phyloP scores from a whole-genome alignment of 2,329 filamentous ascomycete genomes.

The Rugonectria rugulosa region DNA sequence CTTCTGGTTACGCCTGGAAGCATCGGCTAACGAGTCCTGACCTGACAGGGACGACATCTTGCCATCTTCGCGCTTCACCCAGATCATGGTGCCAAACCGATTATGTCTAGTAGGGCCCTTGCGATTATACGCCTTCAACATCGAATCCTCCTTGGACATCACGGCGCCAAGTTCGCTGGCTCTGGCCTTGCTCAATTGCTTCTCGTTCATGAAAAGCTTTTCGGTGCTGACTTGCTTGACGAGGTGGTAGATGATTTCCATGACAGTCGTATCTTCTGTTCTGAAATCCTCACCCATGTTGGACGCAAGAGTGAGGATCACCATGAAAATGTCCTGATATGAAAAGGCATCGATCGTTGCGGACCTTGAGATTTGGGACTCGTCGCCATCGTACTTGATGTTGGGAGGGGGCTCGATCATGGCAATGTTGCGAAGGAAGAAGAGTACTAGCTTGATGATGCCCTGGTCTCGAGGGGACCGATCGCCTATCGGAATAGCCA shows the following conservation, averaged over 20 bases:
- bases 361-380: constrained; percentile 87
- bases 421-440: constrained; percentile 87
- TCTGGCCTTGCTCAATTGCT: constrained; percentile 72
- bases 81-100: constrained; percentile 96
- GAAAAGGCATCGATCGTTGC: constrained; percentile 89
- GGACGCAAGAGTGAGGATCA: constrained; percentile 86
- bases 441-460: constrained; percentile 89
- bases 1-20: constrained; percentile 77
- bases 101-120: constrained; percentile 88
- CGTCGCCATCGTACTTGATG: constrained; percentile 82
- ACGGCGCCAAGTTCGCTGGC: constrained; percentile 76
- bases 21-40: constrained; percentile 81
- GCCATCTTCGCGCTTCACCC: constrained; percentile 87
- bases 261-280: constrained; percentile 84
- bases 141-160: constrained; percentile 83
- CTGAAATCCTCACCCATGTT: constrained; percentile 95
- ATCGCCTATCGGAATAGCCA: constrained; percentile 80
- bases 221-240: constrained; percentile 87
- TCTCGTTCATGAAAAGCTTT: constrained; percentile 85
- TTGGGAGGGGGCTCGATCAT: constrained; percentile 80
- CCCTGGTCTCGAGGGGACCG: constrained; percentile 83
- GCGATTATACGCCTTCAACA: constrained; percentile 78
- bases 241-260: constrained; percentile 92
- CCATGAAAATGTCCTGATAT: constrained; percentile 86
- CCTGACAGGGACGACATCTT: constrained; percentile 88